Evolutionary conservation across 768 basidiomycete genomes (phyloP), one percentile per base, ranked within the genome.

Genomic region (Chiua virens): DNA sequence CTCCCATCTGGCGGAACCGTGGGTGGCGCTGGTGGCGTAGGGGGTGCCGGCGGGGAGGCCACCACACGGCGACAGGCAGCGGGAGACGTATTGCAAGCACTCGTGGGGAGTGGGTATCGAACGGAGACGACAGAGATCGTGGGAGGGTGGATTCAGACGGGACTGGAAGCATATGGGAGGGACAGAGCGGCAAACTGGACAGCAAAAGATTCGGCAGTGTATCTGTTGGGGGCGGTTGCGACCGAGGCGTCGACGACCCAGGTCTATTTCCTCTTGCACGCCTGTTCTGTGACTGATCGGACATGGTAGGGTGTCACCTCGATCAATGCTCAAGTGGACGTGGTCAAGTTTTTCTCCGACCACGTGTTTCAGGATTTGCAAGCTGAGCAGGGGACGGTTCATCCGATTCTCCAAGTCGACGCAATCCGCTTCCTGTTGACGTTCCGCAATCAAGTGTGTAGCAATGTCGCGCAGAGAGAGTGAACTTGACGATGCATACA

Each of bases 341-440:
- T 98, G 28, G 89, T 99, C 62, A 82, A 92, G 59, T 98, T 97
- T 75, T 99, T 98, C 74, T 89, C 89, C 15, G 86, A 93, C 20
- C 83, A 97, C 61, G 88, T 98, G 14, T 91, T 86, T 65, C 78
- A 85, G 55, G 97, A 99, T 69, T 73, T 98, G 36, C 87, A 83
- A 54, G 87, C 90, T 3, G 73, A 73, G 2, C 73, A 79, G 6
- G 83, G 84, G 4, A 71, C 75, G 14, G 87, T 89, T 1, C 89
- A 97, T 62, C 89, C 94, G 2, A 92, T 98, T 59, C 75, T 99
- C 38, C 92, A 95, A 63, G 94, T 96, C 23, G 94, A 98, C 68
- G 94, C 95, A 9, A 98, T 98, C 68, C 87, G 93, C 42, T 98
- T 92, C 75, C 71, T 98, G 45, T 78, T 92, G 63, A 96, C 92